Conservation (phyloP, 495 filamentous ascomycete species). For the Trichoderma virens region DNA sequence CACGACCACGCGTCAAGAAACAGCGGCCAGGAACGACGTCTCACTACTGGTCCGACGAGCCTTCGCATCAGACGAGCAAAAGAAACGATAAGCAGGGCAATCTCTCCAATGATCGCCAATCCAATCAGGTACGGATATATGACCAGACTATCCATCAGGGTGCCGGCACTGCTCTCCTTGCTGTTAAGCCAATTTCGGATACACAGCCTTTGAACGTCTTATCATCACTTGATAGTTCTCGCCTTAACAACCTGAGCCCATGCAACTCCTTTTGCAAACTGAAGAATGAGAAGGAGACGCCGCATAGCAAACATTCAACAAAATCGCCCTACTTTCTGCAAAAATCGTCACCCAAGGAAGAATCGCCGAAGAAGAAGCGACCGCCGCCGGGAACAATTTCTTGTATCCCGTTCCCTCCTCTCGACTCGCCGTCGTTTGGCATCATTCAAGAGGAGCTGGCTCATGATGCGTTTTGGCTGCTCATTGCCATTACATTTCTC, state of each 20-base stretch:
- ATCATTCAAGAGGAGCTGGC: slow-evolving; percentile 78
- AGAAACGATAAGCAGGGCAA: not conserved
- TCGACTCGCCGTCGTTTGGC: slow-evolving; percentile 57
- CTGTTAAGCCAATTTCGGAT: not conserved
- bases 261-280: not conserved
- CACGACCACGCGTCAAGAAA: not conserved
- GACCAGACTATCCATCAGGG: not conserved
- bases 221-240: not conserved
- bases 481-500: slow-evolving; percentile 73
- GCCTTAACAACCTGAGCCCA: not conserved
- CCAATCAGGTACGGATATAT: not conserved
- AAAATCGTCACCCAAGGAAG: not conserved
- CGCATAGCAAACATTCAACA: not conserved
- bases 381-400: slow-evolving; percentile 46
- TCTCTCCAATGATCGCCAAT: not conserved
- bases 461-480: slow-evolving; percentile 59
- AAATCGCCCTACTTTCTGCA: not conserved
- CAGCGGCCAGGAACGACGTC: not conserved
- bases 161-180: not conserved
- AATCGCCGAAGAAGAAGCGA: slow-evolving; percentile 17
- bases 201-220: not conserved
- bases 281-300: not conserved
- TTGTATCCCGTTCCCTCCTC: slow-evolving; percentile 62
- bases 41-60: not conserved
- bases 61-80: not conserved